A percentile compares a stretch with the other conserved stretches of the same genome.
Evolutionary conservation across 352 stramenopile species (phyloP).

Genomic region (Thraustochytrium striatum): DNA sequence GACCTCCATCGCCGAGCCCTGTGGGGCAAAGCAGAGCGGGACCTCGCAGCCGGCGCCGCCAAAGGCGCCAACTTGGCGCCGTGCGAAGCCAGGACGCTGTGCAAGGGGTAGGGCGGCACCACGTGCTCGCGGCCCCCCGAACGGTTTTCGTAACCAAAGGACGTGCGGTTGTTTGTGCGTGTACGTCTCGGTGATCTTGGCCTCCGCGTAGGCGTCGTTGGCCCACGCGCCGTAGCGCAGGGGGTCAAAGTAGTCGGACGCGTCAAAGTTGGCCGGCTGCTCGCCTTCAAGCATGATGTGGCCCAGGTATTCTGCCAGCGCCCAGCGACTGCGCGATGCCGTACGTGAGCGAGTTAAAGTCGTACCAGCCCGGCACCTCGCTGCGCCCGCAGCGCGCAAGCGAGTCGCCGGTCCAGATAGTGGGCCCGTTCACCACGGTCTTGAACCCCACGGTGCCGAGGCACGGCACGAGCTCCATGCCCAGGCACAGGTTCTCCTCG

Average conservation of each 20-base stretch:
- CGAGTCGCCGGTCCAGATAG: conserved; percentile 51
- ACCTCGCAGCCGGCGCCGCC: conserved; percentile 40
- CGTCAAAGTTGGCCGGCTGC: conserved; percentile 50
- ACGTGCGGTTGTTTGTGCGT: conserved; percentile 18
- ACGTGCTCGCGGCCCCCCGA: neutral
- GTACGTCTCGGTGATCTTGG: conserved; percentile 49
- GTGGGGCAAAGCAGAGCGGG: neutral
- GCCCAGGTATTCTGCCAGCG: conserved; percentile 52
- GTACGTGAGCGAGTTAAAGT: conserved; percentile 55
- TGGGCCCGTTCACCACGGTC: conserved; percentile 33
- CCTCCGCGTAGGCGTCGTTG: conserved; percentile 25
- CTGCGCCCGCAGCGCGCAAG: conserved; percentile 44
- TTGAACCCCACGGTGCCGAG: conserved; percentile 51
- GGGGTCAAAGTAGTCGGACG: conserved; percentile 46
- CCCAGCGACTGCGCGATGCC: conserved; percentile 52
- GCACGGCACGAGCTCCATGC: conserved; percentile 52
- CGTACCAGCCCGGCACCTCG: conserved; percentile 48
- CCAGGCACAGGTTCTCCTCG: conserved; percentile 50
- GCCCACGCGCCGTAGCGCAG: conserved; percentile 43
- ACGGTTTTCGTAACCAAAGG: conserved; percentile 32
- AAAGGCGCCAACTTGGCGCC: conserved; percentile 27
- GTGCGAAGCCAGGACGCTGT: conserved; percentile 26
- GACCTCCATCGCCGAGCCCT: neutral
- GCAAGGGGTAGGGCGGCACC: conserved; percentile 1
- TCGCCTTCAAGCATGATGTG: conserved; percentile 53